Evolutionary conservation across 805 yeast species (phyloP).

Genomic region (Kurtzmaniella cleridarum): DNA sequence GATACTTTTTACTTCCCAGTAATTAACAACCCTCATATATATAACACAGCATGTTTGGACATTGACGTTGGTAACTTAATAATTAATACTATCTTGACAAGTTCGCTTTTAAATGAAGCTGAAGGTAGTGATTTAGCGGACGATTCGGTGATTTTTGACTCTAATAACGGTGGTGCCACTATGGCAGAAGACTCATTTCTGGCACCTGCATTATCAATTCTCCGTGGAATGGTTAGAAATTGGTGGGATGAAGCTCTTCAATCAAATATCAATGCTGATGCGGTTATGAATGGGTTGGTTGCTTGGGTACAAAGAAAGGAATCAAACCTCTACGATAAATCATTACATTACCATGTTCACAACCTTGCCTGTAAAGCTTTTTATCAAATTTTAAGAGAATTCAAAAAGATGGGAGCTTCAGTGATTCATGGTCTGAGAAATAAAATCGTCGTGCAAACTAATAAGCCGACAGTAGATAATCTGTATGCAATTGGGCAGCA

Average conservation of each 20-base stretch:
- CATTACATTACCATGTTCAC: slow-evolving; percentile 81
- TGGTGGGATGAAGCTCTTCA: slow-evolving; percentile 93
- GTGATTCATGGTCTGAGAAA: slow-evolving; percentile 79
- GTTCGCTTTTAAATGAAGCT: slow-evolving; percentile 78
- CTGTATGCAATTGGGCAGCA: slow-evolving; percentile 90
- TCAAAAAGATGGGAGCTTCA: slow-evolving; percentile 70
- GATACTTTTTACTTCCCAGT: slow-evolving; percentile 61
- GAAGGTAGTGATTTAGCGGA: slow-evolving; percentile 79
- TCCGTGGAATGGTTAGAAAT: slow-evolving; percentile 69
- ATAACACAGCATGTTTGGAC: slow-evolving; percentile 73
- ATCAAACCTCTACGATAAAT: slow-evolving; percentile 70
- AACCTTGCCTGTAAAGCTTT: slow-evolving; percentile 79
- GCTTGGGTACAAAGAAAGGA: slow-evolving; percentile 80
- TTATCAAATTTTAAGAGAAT: slow-evolving; percentile 74
- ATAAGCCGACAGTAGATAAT: slow-evolving; percentile 73
- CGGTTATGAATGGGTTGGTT: slow-evolving; percentile 74
- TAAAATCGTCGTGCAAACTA: slow-evolving; percentile 65
- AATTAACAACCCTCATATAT: slow-evolving; percentile 73
- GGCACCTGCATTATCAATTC: slow-evolving; percentile 61
- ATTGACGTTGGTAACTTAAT: slow-evolving; percentile 73
- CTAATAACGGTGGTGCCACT: slow-evolving; percentile 38
- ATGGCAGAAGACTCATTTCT: slow-evolving; percentile 84
- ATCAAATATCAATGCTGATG: slow-evolving; percentile 68
- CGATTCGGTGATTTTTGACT: slow-evolving; percentile 25
- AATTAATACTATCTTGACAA: slow-evolving; percentile 80